Percentiles rank a stretch among this genome's conserved stretches.
These are phyloP conservation scores for Talaromyces sp. DNA, from an alignment of 2,329 filamentous ascomycete species.

Conservation along the genomic window DNA sequence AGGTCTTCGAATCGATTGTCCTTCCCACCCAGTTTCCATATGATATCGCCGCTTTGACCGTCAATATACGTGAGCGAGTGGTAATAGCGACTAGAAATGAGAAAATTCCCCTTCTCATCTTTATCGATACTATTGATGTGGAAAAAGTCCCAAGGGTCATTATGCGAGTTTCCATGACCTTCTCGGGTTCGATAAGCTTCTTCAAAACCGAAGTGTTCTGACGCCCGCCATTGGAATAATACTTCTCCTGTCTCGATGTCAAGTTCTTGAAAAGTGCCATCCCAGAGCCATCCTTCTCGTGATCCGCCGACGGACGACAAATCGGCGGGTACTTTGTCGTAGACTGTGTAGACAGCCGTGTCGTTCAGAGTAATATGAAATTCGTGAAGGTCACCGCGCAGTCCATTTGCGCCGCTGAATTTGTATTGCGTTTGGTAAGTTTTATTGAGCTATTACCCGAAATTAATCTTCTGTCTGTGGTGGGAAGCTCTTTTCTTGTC, in stretches of 20 bases:
- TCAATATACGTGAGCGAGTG: conserved; percentile 49
- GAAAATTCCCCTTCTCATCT: conserved; percentile 49
- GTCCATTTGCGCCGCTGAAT: background rate
- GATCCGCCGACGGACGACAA: conserved; percentile 36
- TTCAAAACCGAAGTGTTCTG: conserved; percentile 39
- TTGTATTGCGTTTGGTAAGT: conserved; percentile 5
- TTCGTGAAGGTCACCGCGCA: conserved; percentile 42
- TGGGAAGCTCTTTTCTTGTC: background rate
- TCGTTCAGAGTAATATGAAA: conserved; percentile 43
- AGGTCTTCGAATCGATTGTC: conserved; percentile 14
- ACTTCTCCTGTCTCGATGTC: conserved; percentile 43
- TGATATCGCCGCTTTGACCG: conserved; percentile 45
- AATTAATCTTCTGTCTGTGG: background rate
- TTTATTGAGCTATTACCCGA: conserved; percentile 1
- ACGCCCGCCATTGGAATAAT: conserved; percentile 48
- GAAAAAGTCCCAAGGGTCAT: conserved; percentile 51
- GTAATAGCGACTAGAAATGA: conserved; percentile 52
- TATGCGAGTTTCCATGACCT: conserved; percentile 21
- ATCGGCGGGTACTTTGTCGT: conserved; percentile 38
- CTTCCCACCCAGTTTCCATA: conserved; percentile 50
- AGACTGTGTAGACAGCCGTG: conserved; percentile 43
- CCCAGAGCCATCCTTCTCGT: conserved; percentile 38
- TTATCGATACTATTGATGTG: conserved; percentile 57
- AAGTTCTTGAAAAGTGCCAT: conserved; percentile 46
- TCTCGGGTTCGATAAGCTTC: conserved; percentile 24